Evolutionary conservation across 345 rosid genomes (phyloP).

Genomic region (Lepidium africanum): DNA sequence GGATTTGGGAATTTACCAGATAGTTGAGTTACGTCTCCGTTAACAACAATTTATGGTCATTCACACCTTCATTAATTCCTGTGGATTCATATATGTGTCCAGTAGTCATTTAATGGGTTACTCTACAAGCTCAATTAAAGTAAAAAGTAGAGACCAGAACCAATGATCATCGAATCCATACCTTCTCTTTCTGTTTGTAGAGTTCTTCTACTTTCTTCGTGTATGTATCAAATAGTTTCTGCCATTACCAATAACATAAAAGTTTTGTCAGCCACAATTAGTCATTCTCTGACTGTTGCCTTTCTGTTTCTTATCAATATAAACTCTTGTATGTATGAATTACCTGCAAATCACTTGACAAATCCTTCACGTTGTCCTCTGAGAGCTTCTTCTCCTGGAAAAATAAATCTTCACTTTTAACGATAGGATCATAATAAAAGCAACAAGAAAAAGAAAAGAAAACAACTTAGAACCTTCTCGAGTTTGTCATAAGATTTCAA

Average conservation of each 20-base stretch:
- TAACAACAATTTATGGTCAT: neutral
- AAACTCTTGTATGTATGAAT: neutral
- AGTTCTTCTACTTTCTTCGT: conserved; percentile 77
- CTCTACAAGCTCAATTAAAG: neutral
- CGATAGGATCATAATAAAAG: neutral
- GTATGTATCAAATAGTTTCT: conserved; percentile 86
- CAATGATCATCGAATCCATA: conserved; percentile 25
- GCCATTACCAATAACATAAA: conserved; percentile 15
- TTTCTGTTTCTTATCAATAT: neutral
- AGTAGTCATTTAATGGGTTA: no score
- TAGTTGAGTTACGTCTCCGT: neutral
- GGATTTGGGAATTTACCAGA: conserved; percentile 2
- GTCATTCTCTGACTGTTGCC: neutral
- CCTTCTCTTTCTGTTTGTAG: conserved; percentile 93
- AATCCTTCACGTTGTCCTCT: conserved; percentile 92
- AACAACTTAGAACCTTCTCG: conserved; percentile 56
- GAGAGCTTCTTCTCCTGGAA: conserved; percentile 89
- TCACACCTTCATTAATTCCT: conserved; percentile 28
- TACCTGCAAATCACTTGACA: conserved; percentile 89
- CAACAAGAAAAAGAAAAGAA: neutral
- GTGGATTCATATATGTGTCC: neutral
- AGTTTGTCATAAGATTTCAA: conserved; percentile 87
- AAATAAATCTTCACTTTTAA: neutral
- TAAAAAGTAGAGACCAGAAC: neutral
- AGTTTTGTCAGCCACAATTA: neutral